Conservation (phyloP, 148 eudicot species). For the Rhododendron henanense region DNA sequence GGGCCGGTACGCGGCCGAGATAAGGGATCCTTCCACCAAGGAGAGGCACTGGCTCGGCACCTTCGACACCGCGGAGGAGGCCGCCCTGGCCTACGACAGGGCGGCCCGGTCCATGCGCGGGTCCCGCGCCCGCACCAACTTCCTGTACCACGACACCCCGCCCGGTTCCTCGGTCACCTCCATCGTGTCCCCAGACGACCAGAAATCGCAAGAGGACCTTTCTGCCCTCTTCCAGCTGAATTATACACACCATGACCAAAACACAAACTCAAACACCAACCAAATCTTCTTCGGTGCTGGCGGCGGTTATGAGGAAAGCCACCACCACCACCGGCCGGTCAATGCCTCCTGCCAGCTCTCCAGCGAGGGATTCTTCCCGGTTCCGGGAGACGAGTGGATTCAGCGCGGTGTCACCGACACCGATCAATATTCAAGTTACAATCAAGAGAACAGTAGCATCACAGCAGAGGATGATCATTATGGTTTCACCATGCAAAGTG, state of each 20-base stretch:
- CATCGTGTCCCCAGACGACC: slow-evolving; percentile 25
- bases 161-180: slow-evolving; percentile 28
- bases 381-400: slow-evolving; percentile 14
- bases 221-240: slow-evolving; percentile 1
- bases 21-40: slow-evolving; percentile 34
- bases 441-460: background rate
- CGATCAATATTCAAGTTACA: background rate
- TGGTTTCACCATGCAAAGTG: background rate
- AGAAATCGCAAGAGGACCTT: background rate
- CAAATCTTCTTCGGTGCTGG: background rate
- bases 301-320: background rate
- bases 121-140: slow-evolving; percentile 36
- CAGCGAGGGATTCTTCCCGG: background rate
- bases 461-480: background rate
- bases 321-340: background rate
- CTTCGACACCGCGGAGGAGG: slow-evolving; percentile 43
- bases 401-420: background rate
- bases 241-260: background rate
- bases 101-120: slow-evolving; percentile 39
- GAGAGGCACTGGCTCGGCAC: slow-evolving; percentile 45
- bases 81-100: slow-evolving; percentile 35
- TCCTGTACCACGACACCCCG: slow-evolving; percentile 35
- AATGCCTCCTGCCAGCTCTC: background rate
- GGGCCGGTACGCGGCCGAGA: slow-evolving; percentile 41
- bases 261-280: background rate